These are phyloP conservation scores for Paecilomyces sp. DNA, from an alignment of 2,329 filamentous ascomycete species.

Conservation along the genomic window DNA sequence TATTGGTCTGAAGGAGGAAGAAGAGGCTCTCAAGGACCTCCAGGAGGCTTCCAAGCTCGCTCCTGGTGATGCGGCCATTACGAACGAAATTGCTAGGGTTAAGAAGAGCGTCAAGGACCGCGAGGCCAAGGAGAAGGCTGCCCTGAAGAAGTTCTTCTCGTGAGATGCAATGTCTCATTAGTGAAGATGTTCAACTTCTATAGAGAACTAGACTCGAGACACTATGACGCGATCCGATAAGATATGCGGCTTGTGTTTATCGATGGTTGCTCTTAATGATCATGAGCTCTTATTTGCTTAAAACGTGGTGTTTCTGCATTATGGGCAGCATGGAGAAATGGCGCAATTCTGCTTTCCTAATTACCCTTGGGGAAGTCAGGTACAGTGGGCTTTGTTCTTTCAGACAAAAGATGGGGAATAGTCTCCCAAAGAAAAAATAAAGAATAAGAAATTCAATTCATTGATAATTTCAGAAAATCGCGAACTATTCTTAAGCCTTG, in stretches of 20 bases:
- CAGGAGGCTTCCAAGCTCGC: conserved; percentile 67
- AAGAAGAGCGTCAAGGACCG: conserved; percentile 69
- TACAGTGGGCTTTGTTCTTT: neutral
- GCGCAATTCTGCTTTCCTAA: neutral
- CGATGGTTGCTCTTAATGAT: neutral
- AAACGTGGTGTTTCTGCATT: neutral
- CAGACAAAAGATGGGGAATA: neutral
- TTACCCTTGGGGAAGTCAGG: neutral
- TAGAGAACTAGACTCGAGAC: neutral
- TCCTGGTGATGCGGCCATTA: conserved; percentile 67
- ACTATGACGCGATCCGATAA: neutral
- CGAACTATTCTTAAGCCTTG: neutral
- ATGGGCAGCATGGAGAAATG: neutral
- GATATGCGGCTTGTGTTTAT: neutral
- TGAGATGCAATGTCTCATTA: conserved; percentile 20
- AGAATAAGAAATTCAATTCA: neutral
- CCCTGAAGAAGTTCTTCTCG: conserved; percentile 84
- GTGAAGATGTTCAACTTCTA: neutral
- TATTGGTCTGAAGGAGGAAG: conserved; percentile 74
- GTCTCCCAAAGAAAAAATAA: neutral
- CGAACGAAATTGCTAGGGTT: conserved; percentile 66
- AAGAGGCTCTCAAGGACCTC: conserved; percentile 68
- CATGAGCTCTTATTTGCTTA: neutral
- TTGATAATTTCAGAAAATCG: neutral
- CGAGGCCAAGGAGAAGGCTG: conserved; percentile 82